Conservation (phyloP, 768 basidiomycete genomes). For the Tylopilus subfusipes region DNA sequence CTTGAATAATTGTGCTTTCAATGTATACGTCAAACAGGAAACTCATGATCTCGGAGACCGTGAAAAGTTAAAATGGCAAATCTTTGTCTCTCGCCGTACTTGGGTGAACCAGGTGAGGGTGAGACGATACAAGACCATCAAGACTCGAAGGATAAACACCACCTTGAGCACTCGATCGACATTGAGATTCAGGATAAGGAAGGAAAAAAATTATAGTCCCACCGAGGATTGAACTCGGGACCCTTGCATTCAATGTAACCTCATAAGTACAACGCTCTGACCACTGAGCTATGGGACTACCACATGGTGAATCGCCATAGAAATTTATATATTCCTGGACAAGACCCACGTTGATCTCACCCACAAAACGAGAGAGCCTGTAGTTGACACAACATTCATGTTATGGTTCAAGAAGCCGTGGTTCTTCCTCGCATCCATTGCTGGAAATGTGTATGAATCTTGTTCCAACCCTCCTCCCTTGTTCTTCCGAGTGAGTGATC, state of each 20-base stretch:
- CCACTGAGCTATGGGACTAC: conserved; percentile 58
- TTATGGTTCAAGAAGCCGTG: conserved; percentile 27
- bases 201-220: conserved; percentile 46
- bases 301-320: background rate
- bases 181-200: background rate
- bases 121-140: background rate
- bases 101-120: no score
- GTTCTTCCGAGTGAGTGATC: conserved; percentile 87
- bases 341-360: background rate
- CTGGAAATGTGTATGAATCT: conserved; percentile 52
- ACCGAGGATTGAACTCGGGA: conserved; percentile 63
- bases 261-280: conserved; percentile 62
- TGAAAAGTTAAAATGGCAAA: no score
- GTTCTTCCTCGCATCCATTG: conserved; percentile 44
- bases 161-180: background rate
- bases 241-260: conserved; percentile 54
- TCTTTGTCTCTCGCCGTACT: no score
- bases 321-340: background rate
- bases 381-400: background rate
- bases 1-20: background rate
- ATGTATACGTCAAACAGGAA: background rate
- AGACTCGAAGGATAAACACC: no score
- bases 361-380: no score
- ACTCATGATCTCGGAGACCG: background rate
- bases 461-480: conserved; percentile 70